phyloP scores from a whole-genome alignment of 495 filamentous ascomycete genomes.

The Chaetomium fimeti region DNA sequence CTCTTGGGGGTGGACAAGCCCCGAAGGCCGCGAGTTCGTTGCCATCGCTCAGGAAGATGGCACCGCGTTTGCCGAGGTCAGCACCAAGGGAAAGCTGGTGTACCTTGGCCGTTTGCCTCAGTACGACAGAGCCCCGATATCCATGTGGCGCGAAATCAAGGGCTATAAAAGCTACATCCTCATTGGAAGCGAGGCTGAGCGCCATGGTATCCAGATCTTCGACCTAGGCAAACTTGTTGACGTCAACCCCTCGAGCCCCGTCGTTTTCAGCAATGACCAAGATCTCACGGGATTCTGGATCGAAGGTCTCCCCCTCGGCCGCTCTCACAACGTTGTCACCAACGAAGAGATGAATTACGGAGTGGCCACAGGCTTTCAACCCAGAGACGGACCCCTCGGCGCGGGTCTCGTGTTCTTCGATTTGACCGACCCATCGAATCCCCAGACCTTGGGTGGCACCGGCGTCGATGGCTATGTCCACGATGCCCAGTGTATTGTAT shows the following conservation, averaged over 20 bases:
- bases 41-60: slow-evolving; percentile 59
- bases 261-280: slow-evolving; percentile 33
- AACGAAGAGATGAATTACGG: slow-evolving; percentile 47
- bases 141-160: slow-evolving; percentile 54
- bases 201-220: slow-evolving; percentile 53
- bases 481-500: slow-evolving; percentile 56
- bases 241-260: slow-evolving; percentile 28
- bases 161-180: slow-evolving; percentile 46
- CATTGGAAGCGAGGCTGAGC: slow-evolving; percentile 50
- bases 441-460: slow-evolving; percentile 48
- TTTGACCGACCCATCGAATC: slow-evolving; percentile 47
- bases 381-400: slow-evolving; percentile 37
- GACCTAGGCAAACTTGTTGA: slow-evolving; percentile 46
- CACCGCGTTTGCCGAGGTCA: slow-evolving; percentile 57
- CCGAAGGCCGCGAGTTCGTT: slow-evolving; percentile 57
- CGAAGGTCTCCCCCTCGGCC: slow-evolving; percentile 37
- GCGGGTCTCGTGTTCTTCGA: slow-evolving; percentile 54
- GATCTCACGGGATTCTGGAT: slow-evolving; percentile 42
- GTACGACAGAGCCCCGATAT: slow-evolving; percentile 37
- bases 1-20: slow-evolving; percentile 57
- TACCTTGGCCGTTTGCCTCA: slow-evolving; percentile 59
- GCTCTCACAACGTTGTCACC: slow-evolving; percentile 51
- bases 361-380: slow-evolving; percentile 48
- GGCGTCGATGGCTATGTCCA: slow-evolving; percentile 55
- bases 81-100: slow-evolving; percentile 47